Evolutionary conservation across 306 rosid genomes (phyloP), one percentile per base, ranked within the genome.

Genomic region (Prunus mira): DNA sequence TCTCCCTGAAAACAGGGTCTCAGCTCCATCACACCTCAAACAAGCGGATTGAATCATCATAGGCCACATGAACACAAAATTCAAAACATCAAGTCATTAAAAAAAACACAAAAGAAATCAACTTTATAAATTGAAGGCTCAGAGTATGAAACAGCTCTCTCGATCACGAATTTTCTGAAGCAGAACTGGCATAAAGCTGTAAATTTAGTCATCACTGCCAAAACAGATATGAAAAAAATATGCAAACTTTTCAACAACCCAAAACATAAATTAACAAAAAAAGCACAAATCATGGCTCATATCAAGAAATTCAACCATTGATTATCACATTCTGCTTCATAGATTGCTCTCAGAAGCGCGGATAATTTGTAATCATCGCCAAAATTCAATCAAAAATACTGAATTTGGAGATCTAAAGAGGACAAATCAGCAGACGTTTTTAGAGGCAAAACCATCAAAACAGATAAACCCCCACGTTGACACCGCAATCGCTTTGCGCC

Each of bases 101-200:
- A 38, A 38, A 4, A 9, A 15, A 11, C 0, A 1, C 2, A 1
- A 22, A 4, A 2, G 0, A 2, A 3, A 19, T 9, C 2, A 0
- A 18, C 2, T 5, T 5, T 9, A 3, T 0, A 1, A 7, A 24
- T 2, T 7, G 0, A n/a, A 46, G 87, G 92, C 97, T 93, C 98
- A 91, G 97, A 74, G 13, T 1, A 71, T 13, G 28, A 28, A 75
- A 84, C 98, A 93, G 97, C 97, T 90, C 81, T 91, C 67, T 87
- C 97, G 28, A 86, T 93, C 97, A 93, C 72, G 73, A 81, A 27
- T 77, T 61, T 58, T 91, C 97, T 80, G 98, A 87, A 91, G 98
- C 98, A 93, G 98, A 93, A 93, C 98, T 91, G 97, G 97, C 98
- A 71, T 72, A 41, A 90, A 93, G 98, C 93, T 93, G 98, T 65